Percentiles rank a stretch among this genome's conserved stretches.
These are phyloP conservation scores for Colletotrichum sidae DNA, from an alignment of 2,329 filamentous ascomycete species.

Conservation along the genomic window DNA sequence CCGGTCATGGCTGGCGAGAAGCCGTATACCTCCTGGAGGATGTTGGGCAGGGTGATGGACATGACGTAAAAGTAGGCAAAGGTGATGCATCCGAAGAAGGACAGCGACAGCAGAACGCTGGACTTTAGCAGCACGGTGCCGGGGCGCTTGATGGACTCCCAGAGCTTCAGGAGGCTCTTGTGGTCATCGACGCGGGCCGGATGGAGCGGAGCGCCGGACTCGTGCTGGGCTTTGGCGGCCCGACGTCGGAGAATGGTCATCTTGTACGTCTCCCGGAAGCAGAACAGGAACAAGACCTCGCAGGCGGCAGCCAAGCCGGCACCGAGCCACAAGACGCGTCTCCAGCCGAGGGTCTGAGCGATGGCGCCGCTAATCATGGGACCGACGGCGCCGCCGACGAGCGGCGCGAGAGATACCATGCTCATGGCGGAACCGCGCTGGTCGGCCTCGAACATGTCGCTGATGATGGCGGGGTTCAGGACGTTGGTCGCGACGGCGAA, in stretches of 20 bases:
- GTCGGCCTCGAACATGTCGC: constrained; percentile 70
- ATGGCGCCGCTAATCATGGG: constrained; percentile 67
- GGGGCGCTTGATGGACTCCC: constrained; percentile 58
- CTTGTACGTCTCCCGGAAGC: constrained; percentile 71
- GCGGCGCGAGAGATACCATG: constrained; percentile 65
- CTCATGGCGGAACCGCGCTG: constrained; percentile 69
- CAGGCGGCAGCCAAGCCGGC: constrained; percentile 59
- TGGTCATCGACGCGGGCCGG: constrained; percentile 38
- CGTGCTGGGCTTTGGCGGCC: constrained; percentile 47
- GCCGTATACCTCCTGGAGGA: constrained; percentile 60
- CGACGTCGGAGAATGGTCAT: constrained; percentile 63
- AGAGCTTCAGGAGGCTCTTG: constrained; percentile 45
- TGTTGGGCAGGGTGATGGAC: constrained; percentile 63
- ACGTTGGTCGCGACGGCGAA: constrained; percentile 73
- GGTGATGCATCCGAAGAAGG: constrained; percentile 58
- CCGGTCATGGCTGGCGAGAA: constrained; percentile 65
- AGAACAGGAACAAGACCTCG: constrained; percentile 62
- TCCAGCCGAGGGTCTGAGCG: constrained; percentile 66
- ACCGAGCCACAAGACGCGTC: constrained; percentile 63
- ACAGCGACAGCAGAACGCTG: constrained; percentile 62
- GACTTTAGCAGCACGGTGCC: constrained; percentile 60
- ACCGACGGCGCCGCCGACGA: constrained; percentile 68
- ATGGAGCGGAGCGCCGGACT: constrained; percentile 41
- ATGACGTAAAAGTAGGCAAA: constrained; percentile 67
- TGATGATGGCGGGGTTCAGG: constrained; percentile 71